Percentiles rank a stretch among this genome's conserved stretches.
Conservation (phyloP, 495 filamentous ascomycete genomes). For the Podospora pseudoanserina region DNA sequence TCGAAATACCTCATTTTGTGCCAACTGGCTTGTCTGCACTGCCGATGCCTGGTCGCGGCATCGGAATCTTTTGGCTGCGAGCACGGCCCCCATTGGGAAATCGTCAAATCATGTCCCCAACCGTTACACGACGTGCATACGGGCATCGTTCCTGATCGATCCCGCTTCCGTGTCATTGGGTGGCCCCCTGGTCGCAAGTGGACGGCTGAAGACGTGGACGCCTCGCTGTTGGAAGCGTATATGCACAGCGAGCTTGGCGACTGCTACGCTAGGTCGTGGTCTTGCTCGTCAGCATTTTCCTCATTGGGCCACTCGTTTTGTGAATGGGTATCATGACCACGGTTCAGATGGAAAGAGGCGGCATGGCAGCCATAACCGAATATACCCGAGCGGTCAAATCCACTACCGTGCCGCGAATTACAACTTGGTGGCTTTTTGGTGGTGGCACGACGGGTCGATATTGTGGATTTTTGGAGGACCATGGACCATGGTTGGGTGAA, state of each 20-base stretch:
- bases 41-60: neutral
- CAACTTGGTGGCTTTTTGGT: neutral
- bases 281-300: neutral
- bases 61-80: neutral
- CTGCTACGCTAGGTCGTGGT: neutral
- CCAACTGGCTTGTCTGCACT: neutral
- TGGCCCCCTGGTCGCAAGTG: neutral
- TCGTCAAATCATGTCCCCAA: neutral
- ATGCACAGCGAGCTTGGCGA: neutral
- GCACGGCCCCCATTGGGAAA: neutral
- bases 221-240: neutral
- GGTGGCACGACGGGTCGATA: neutral
- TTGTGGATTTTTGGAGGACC: neutral
- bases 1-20: neutral
- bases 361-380: neutral
- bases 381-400: neutral
- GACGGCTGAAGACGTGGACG: neutral
- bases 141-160: neutral
- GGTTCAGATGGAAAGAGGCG: neutral
- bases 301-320: neutral
- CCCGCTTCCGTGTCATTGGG: neutral
- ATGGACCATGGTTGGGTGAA: neutral
- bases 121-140: neutral
- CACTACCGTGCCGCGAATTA: neutral
- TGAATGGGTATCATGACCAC: neutral